phyloP scores from a whole-genome alignment of 1,139 yeast genomes.

The Suhomyces bokatorum region DNA sequence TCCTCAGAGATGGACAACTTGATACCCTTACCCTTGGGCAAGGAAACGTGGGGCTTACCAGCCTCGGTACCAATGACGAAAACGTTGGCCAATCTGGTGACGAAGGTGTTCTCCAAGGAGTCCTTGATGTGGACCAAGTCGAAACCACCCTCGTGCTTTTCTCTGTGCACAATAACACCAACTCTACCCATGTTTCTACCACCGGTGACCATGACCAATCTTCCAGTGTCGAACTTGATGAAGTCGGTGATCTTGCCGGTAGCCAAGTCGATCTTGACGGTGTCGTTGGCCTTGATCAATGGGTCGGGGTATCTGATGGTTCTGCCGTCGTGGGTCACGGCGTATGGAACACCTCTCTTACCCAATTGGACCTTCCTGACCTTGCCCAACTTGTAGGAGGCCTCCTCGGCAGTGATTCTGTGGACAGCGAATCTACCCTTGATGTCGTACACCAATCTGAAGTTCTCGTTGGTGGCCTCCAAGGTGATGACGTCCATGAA shows the following conservation, averaged over 20 bases:
- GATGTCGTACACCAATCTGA: constrained; percentile 96
- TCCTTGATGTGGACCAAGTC: constrained; percentile 99
- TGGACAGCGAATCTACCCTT: constrained; percentile 99
- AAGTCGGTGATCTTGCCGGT: constrained; percentile 90
- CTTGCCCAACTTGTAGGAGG: constrained; percentile 95
- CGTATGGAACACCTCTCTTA: constrained; percentile 97
- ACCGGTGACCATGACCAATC: constrained; percentile 96
- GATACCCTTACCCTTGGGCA: constrained; percentile 99
- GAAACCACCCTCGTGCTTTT: constrained; percentile 99
- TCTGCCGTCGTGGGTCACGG: constrained; percentile 99
- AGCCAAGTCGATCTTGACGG: constrained; percentile 94
- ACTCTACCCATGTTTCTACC: constrained; percentile 99
- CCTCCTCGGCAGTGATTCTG: constrained; percentile 99
- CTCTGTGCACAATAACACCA: constrained; percentile 98
- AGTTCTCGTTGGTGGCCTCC: constrained; percentile 98
- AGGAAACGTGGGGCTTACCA: constrained; percentile 93
- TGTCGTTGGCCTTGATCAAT: constrained; percentile 91
- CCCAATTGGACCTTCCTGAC: constrained; percentile 98
- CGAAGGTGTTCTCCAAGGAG: constrained; percentile 94
- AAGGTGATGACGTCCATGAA: constrained; percentile 97
- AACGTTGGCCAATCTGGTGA: constrained; percentile 96
- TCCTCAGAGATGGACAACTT: constrained; percentile 97
- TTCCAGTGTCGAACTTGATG: constrained; percentile 95
- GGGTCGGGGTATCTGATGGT: constrained; percentile 99
- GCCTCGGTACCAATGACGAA: constrained; percentile 94